Percentiles rank a stretch among this genome's conserved stretches.
These are phyloP conservation scores for Nakaseomyces bracarensis DNA, from an alignment of 1,139 yeast genomes.

Conservation along the genomic window DNA sequence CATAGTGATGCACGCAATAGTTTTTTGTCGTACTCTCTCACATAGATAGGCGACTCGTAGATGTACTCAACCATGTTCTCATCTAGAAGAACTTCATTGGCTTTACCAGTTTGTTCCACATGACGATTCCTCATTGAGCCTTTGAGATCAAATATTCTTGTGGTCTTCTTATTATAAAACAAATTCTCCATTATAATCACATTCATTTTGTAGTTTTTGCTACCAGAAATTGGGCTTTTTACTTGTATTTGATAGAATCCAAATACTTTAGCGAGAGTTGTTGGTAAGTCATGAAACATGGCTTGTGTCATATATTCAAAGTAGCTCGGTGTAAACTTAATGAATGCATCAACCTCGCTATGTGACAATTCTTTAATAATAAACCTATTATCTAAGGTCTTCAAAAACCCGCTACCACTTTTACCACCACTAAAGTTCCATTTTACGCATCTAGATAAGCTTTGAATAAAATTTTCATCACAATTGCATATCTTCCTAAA, in stretches of 20 bases:
- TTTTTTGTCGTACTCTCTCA: slow-evolving; percentile 84
- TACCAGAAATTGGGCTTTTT: slow-evolving; percentile 62
- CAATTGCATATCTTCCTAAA: slow-evolving; percentile 77
- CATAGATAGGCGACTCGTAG: slow-evolving; percentile 91
- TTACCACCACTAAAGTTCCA: slow-evolving; percentile 98
- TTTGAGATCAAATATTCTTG: slow-evolving; percentile 87
- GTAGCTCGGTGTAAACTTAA: slow-evolving; percentile 91
- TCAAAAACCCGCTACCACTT: slow-evolving; percentile 88
- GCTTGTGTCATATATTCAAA: slow-evolving; percentile 96
- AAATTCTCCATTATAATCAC: slow-evolving; percentile 93
- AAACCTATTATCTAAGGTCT: slow-evolving; percentile 82
- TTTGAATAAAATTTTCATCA: slow-evolving; percentile 69
- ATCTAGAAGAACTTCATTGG: slow-evolving; percentile 87
- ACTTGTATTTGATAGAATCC: slow-evolving; percentile 94
- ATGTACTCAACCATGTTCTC: slow-evolving; percentile 98
- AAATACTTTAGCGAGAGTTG: slow-evolving; percentile 87
- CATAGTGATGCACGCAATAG: slow-evolving; percentile 78
- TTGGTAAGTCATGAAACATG: slow-evolving; percentile 86
- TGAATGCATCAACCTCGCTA: slow-evolving; percentile 85
- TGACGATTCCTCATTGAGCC: slow-evolving; percentile 98
- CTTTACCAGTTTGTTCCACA: slow-evolving; percentile 92
- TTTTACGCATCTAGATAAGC: slow-evolving; percentile 83
- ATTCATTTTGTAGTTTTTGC: slow-evolving; percentile 72
- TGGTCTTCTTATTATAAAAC: slow-evolving; percentile 74
- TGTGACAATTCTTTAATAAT: slow-evolving; percentile 85